Evolutionary conservation across 192 early-diverging fungal genomes (phyloP).

Genomic region (Phlyctochytrium planicorne): DNA sequence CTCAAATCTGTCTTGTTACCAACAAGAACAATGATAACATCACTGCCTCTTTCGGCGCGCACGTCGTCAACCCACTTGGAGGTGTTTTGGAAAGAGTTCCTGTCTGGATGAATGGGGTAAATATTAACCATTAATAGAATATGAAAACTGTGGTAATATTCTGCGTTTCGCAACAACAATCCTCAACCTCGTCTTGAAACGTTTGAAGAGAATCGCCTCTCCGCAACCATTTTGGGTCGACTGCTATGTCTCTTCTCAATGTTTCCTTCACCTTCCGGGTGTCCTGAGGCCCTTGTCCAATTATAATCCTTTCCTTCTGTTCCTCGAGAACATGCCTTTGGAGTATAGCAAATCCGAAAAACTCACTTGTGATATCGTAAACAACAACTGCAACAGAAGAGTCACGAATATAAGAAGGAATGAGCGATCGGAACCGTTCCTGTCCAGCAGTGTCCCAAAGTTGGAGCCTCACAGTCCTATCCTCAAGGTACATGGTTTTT

Average conservation of each 20-base stretch:
- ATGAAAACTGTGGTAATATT: no score
- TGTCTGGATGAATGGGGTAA: conserved; percentile 53
- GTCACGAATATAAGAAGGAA: conserved; percentile 98
- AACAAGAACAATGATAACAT: conserved; percentile 97
- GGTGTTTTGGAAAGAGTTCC: conserved; percentile 95
- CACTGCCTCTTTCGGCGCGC: conserved; percentile 93
- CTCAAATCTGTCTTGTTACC: conserved; percentile 99
- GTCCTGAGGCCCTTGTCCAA: no score
- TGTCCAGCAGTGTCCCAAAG: conserved; percentile 98
- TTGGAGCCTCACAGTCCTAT: conserved; percentile 96
- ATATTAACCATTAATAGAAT: no score
- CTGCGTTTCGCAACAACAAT: conserved; percentile 17
- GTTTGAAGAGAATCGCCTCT: no score
- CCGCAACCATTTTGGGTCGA: no score
- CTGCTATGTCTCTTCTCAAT: no score
- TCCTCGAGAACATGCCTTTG: no score
- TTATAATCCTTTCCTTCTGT: no score
- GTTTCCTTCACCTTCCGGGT: no score
- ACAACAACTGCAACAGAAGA: conserved; percentile 97
- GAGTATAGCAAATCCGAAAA: no score
- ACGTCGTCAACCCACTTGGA: conserved; percentile 99
- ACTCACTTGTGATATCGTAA: conserved; percentile 93
- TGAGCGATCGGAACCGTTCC: conserved; percentile 96
- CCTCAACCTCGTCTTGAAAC: no score
- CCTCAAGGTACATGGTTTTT: conserved; percentile 99